phyloP scores from a whole-genome alignment of 257 asterid species.

The Nyctanthes arbortristis region DNA sequence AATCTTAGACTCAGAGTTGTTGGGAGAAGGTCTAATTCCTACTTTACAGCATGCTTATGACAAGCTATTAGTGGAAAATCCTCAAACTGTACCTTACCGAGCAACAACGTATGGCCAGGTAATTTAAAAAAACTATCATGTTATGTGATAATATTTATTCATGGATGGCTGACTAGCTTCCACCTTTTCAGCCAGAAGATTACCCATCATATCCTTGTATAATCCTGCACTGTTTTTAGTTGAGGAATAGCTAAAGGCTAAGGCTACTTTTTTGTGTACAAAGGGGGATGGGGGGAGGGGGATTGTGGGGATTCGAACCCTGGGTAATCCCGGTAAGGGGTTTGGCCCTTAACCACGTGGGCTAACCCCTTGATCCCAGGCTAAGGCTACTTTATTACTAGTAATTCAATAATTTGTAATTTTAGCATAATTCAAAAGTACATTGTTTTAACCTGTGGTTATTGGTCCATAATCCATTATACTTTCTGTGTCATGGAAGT shows the following conservation, averaged over 20 bases:
- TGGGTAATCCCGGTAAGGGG: too few relatives aligned
- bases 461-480: background rate
- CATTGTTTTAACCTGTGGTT: background rate
- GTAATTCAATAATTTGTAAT: background rate
- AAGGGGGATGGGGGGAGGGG: too few relatives aligned
- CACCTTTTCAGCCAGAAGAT: background rate
- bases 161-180: background rate
- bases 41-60: slow-evolving; percentile 98
- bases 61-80: slow-evolving; percentile 73
- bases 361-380: too few relatives aligned
- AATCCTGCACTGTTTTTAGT: background rate
- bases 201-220: too few relatives aligned
- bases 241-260: background rate
- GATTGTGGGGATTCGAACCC: too few relatives aligned
- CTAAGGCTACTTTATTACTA: too few relatives aligned
- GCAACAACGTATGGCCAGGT: slow-evolving; percentile 96
- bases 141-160: background rate
- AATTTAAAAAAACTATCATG: slow-evolving; percentile 23
- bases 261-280: too few relatives aligned
- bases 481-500: background rate
- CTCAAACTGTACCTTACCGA: slow-evolving; percentile 76
- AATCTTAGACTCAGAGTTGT: slow-evolving; percentile 88
- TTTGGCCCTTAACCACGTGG: too few relatives aligned
- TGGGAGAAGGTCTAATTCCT: slow-evolving; percentile 98
- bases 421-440: background rate